phyloP scores from a whole-genome alignment of 2,329 filamentous ascomycete genomes.

The Ceratocystis smalleyi region DNA sequence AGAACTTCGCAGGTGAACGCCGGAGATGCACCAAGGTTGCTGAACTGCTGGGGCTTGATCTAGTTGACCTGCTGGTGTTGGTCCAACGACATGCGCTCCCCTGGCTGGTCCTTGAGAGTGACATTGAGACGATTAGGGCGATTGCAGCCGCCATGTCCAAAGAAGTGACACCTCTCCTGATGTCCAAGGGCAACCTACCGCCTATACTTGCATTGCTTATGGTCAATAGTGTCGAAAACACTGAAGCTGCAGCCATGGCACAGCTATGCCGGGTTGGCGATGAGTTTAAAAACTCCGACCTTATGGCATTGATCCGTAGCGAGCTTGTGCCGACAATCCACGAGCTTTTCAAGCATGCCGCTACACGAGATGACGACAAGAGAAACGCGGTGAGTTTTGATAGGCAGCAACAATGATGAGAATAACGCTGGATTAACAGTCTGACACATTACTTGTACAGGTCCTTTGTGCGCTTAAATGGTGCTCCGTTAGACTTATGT shows the following conservation, averaged over 20 bases:
- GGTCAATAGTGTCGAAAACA: constrained; percentile 41
- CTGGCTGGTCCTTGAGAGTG: constrained; percentile 66
- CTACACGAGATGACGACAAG: constrained; percentile 45
- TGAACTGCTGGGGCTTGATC: constrained; percentile 61
- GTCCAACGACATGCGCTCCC: constrained; percentile 75
- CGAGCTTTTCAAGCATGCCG: constrained; percentile 67
- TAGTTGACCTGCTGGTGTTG: constrained; percentile 56
- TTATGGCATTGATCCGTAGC: constrained; percentile 54
- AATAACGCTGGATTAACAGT: background rate
- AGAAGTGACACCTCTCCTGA: constrained; percentile 39
- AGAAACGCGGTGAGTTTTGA: constrained; percentile 38
- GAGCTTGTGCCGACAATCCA: constrained; percentile 64
- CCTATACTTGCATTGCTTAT: constrained; percentile 44
- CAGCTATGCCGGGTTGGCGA: constrained; percentile 53
- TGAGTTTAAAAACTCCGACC: constrained; percentile 49
- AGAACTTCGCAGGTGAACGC: constrained; percentile 65
- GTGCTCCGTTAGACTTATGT: constrained; percentile 29
- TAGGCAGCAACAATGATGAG: background rate
- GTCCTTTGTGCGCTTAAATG: constrained; percentile 28
- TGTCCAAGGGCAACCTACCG: constrained; percentile 42
- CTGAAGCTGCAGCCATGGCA: constrained; percentile 52
- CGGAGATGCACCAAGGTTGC: constrained; percentile 68
- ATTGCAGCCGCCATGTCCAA: constrained; percentile 67
- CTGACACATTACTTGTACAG: background rate
- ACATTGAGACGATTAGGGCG: constrained; percentile 60